Base-by-base conservation (phyloP, 1,139 yeast genomes). In the Diutina mesorugosa region DNA sequence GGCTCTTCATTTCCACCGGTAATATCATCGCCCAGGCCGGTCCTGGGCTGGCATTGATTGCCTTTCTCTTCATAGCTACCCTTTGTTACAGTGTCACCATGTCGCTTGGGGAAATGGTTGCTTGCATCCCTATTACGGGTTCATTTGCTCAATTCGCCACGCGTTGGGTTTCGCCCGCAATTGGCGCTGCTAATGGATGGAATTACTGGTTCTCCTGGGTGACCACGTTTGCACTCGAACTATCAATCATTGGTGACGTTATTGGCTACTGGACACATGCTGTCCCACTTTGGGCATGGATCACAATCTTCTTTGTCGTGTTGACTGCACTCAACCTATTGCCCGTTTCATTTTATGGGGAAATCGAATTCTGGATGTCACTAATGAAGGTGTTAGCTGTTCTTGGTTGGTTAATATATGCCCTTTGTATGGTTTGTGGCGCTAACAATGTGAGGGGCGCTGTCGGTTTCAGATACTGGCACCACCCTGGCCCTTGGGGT, bases 401-500 rank as follows among this genome's bases (percentile, higher is more conserved):
- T 6, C 30, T 38, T 4, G 54, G 54, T 3, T 51, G 45, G 46
- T 21, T 51, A 8, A 51, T 51, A 29, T 51, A 51, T n/a, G 54
- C 54, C n/a, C 28, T 51, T 8, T 16, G 28, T 21, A 60, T 61
- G 63, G 88, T 84, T 32, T 83, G 89, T 66, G 95, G 95, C 62
- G 89, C 85, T 12, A 85, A 87, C 57, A 62, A 69, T 53, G 76
- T 80, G 16, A 21, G n/a, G 6, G 90, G 90, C 18, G 87, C 90
- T 16, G 79, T 87, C 54, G 95, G 93, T 7, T 87, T 86, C 76
- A 78, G 90, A 68, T 90, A 90, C 73, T 91, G 97, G 97, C 83
- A 91, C 70, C 73, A 90, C 66, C 97, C 97, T 3, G 97, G 97
- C 56, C 85, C 97, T 1, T 89, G 80, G 84, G 90, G 89, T 60